These are phyloP conservation scores for Daldinia loculata DNA, from an alignment of 495 filamentous ascomycete genomes.

Conservation along the genomic window DNA sequence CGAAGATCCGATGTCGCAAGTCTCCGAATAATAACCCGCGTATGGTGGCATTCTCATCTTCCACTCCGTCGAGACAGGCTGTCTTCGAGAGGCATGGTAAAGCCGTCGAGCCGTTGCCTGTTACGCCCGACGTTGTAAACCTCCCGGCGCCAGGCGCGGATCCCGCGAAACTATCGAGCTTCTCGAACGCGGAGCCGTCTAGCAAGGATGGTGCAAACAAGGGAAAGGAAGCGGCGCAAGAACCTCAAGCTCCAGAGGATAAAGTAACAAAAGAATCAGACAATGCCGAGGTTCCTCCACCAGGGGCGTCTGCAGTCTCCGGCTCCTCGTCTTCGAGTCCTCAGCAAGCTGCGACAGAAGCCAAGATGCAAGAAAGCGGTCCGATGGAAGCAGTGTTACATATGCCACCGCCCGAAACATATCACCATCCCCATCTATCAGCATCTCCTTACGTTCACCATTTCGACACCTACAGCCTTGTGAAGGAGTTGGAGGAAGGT, in stretches of 20 bases:
- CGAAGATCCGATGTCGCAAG: constrained; percentile 53
- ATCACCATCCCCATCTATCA: constrained; percentile 68
- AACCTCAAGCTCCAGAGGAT: constrained; percentile 27
- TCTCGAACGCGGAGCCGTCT: constrained; percentile 10
- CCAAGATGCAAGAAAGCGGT: constrained; percentile 49
- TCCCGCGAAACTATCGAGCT: constrained; percentile 22
- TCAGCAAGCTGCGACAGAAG: constrained; percentile 29
- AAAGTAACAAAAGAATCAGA: constrained; percentile 33
- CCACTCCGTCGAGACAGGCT: constrained; percentile 45
- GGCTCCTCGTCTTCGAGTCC: constrained; percentile 23
- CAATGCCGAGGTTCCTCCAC: constrained; percentile 19
- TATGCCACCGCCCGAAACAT: constrained; percentile 55
- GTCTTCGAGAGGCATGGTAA: constrained; percentile 66
- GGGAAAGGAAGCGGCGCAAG: constrained; percentile 26
- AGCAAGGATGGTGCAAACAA: constrained; percentile 36
- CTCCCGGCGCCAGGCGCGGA: constrained; percentile 36
- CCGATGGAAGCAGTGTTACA: constrained; percentile 74
- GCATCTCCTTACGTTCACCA: constrained; percentile 89
- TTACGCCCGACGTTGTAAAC: constrained; percentile 33
- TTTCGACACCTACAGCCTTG: constrained; percentile 92
- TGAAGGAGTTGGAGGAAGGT: constrained; percentile 73
- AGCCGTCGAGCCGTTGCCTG: constrained; percentile 65
- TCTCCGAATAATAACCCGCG: constrained; percentile 46
- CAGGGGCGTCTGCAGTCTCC: constrained; percentile 41
- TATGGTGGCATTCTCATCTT: constrained; percentile 46